A percentile compares a stretch with the other conserved stretches of the same genome.
Conservation (phyloP, 2,329 filamentous ascomycete genomes). For the Tolypocladium paradoxum region DNA sequence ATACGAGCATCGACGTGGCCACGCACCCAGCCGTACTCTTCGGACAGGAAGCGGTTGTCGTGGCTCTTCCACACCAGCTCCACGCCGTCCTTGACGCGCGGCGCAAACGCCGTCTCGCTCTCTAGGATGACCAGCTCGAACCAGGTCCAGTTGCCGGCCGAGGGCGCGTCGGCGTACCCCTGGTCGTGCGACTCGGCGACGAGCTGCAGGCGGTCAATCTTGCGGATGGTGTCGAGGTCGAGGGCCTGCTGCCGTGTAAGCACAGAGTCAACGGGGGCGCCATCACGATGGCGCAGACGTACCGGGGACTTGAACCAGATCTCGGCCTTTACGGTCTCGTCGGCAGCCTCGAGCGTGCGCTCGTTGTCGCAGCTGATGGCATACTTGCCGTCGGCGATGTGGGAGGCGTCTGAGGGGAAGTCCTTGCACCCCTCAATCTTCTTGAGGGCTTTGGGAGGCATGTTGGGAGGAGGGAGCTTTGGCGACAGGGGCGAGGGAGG, state of each 20-base stretch:
- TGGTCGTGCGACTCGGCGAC: constrained; percentile 7
- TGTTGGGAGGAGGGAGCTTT: background rate
- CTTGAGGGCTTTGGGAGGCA: background rate
- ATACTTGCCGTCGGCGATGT: background rate
- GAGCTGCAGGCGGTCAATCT: constrained; percentile 4
- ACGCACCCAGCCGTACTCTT: constrained; percentile 2
- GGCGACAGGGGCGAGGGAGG: background rate
- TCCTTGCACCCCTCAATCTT: background rate
- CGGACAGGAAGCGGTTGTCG: background rate
- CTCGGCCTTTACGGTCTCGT: background rate
- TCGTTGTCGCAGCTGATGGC: background rate
- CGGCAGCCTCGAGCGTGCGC: background rate
- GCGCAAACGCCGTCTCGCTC: background rate
- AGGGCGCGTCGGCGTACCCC: background rate
- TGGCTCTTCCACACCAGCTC: constrained; percentile 2
- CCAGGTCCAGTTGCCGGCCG: constrained; percentile 7
- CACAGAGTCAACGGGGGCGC: background rate
- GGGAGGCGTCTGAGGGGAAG: background rate
- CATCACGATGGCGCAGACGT: rapidly evolving
- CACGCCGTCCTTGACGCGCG: constrained; percentile 1
- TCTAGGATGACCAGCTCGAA: constrained; percentile 5
- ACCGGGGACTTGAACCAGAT: background rate
- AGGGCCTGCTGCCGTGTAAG: background rate
- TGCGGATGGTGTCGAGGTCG: background rate
- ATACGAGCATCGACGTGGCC: background rate